Evolutionary conservation across 116 monocot genomes (phyloP), one percentile per base, ranked within the genome.

Genomic region (Cymodocea nodosa): DNA sequence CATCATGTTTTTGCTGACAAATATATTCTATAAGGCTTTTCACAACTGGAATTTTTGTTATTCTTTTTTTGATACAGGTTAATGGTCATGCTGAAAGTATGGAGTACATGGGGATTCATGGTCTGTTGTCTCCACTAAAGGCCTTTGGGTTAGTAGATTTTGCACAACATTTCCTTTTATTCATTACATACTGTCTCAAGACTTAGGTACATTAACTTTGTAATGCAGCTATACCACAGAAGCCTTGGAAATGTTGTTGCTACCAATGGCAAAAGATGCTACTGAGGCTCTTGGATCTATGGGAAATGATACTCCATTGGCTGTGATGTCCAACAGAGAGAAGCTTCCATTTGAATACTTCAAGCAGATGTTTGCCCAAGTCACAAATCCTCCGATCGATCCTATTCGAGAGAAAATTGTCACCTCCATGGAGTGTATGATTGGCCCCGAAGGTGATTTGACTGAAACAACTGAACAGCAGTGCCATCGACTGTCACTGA

Each of bases 301-400:
- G 99, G 99, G 99, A 60, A 99, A 99, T 81, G 99, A 99, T 76
- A 71, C 99, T 66, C 99, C 99, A 18, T 73, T 99, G 64, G 99
- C 99, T 71, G 83, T 99, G 52, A 99, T 99, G 99, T 92, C 99
- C 39, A 82, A 87, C 75, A 81, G 92, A 39, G 99, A 86, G 72
- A 99, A 89, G 50, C 74, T 99, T 59, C 80, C 81, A 2, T 99
- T 89, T 78, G 92, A 92, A 67, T 99, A 99, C 60, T 99, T 99
- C 54, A 99, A 99, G 64, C 92, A 99, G 62, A 99, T 99, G 99
- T 99, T 99, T 78, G 99, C 99, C 25, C 99, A 99, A 70, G 99
- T 99, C 18, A 99, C 99, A 54, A 99, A 99, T 59, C 99, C 99
- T 9, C 99, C 99, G 30, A 99, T 99, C 57, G 99, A 99, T 80